Evolutionary conservation across 371 early-diverging fungal genomes (phyloP), one percentile per base, ranked within the genome.

Genomic region (Nosema muscidifuracis): DNA sequence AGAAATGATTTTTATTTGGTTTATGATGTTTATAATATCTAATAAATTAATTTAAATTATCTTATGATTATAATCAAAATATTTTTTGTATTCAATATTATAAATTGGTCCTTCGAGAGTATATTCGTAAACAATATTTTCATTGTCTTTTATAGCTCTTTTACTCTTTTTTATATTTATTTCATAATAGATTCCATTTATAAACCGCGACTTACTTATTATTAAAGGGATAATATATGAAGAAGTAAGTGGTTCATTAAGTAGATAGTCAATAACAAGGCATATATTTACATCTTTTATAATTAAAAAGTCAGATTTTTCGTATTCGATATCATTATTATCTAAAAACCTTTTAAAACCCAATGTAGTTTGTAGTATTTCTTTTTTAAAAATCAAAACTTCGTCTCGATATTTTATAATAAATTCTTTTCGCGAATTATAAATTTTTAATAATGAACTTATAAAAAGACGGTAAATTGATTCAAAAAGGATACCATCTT

Each of bases 131-230:
- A 69, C 24, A 28, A 60, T 47, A 18, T 22, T 47, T 44, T 43
- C 34, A 2, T 51, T 55, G 2, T 60, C 31, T 31, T 47, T 69
- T 16, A 69, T 34, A 2, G 47, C 28, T 0, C 20, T 24, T 22
- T 44, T 4, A 6, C 16, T 43, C 26, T 33, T 69, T 15, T 69
- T 44, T 2, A 69, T 18, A 22, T 20, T 61, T 1, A 61, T 30
- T 60, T 47, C 47, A 61, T 60, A 69, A 31, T 36, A 36, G 3
- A 72, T 72, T 22, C 58, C 73, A 55, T 72, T 72, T 18, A 50
- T 57, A 63, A 72, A 72, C 22, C 9, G 31, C 7, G 3, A 10
- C 44, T 40, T 56, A 6, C 40, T 51, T 2, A 72, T 44, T 55
- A 72, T 51, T 44, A 72, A 72, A 15, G 73, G 73, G 2, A 72